Evolutionary conservation across 169 alveolate genomes (phyloP).

Genomic region (Theileria orientalis): DNA sequence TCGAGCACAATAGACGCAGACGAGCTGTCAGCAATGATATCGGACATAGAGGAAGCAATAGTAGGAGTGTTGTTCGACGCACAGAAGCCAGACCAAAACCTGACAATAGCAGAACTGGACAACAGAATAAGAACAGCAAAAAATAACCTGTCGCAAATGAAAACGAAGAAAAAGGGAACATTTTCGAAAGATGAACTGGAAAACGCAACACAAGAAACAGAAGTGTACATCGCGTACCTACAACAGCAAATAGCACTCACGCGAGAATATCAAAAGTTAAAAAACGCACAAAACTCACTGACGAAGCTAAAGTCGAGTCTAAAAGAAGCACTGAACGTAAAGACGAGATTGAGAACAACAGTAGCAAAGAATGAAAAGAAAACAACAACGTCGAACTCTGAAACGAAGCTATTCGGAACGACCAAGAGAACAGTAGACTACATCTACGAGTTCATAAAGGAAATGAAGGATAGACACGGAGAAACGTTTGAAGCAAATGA

Average conservation of each 20-base stretch:
- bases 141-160: slow-evolving; percentile 23
- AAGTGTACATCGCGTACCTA: slow-evolving; percentile 36
- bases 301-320: slow-evolving; percentile 14
- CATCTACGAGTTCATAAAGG: slow-evolving; percentile 21
- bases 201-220: slow-evolving; percentile 30
- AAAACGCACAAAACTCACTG: slow-evolving; percentile 25
- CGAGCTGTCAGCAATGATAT: slow-evolving; percentile 19
- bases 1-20: slow-evolving; percentile 4
- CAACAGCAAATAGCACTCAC: slow-evolving; percentile 35
- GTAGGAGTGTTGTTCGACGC: slow-evolving; percentile 15
- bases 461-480: slow-evolving; percentile 41
- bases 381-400: background rate
- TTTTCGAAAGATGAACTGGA: slow-evolving; percentile 28
- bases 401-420: slow-evolving; percentile 11
- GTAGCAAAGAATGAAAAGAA: background rate
- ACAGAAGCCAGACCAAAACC: slow-evolving; percentile 31
- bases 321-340: slow-evolving; percentile 1
- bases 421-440: slow-evolving; percentile 18
- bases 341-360: background rate
- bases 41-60: slow-evolving; percentile 31
- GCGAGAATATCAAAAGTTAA: slow-evolving; percentile 36
- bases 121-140: slow-evolving; percentile 28
- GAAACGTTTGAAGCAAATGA: slow-evolving; percentile 20
- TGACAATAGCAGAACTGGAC: slow-evolving; percentile 42
- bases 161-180: slow-evolving; percentile 13